Evolutionary conservation across 305 asterid species (phyloP), one percentile per base, ranked within the genome.

Genomic region (Salvia sclarea): DNA sequence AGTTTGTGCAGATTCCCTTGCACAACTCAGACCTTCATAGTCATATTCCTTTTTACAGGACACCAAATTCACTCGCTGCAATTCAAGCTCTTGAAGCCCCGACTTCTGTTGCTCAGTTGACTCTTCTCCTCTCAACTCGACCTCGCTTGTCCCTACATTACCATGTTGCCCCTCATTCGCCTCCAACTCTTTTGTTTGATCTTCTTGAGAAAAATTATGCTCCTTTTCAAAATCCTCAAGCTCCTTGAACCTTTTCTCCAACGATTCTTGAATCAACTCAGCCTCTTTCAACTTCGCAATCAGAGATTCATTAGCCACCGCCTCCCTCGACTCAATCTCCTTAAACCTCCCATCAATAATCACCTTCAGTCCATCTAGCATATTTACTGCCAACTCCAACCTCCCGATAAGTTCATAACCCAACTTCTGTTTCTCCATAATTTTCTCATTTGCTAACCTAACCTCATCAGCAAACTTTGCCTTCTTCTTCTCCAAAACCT

Each of bases 401-500:
- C 44, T 85, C 72, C 43, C 20, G 4, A 76, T 75, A 9, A 61
- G 71, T 8, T 17, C 73, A 69, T 18, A 49, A 41, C 56, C 69
- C 72, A 63, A 3, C 59, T 60, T 76, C 61, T 78, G 80, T 31
- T 68, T 69, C 61, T 76, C 81, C 24, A 18, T 61, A 40, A 83
- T 24, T 47, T 69, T 71, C 70, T 65, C 82, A 71, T 79, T 72
- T 0, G 65, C 66, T 47, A 74, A 55, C 48, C 67, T 67, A 52
- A 70, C 69, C 31, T 66, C 75, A 60, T 63, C 64, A 21, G 5
- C 53, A 9, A 80, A 73, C 37, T 44, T 61, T 2, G 16, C 35
- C 58, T 35, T 43, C 40, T 68, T 64, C 66, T 44, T 35, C 16
- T 49, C 64, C 71, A 82, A 68, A 2, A 3, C 4, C 79, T 80